A percentile compares a stretch with the other conserved stretches of the same genome.
phyloP scores from a whole-genome alignment of 2,329 filamentous ascomycete species.

The Chrysosporium keratinophilum region DNA sequence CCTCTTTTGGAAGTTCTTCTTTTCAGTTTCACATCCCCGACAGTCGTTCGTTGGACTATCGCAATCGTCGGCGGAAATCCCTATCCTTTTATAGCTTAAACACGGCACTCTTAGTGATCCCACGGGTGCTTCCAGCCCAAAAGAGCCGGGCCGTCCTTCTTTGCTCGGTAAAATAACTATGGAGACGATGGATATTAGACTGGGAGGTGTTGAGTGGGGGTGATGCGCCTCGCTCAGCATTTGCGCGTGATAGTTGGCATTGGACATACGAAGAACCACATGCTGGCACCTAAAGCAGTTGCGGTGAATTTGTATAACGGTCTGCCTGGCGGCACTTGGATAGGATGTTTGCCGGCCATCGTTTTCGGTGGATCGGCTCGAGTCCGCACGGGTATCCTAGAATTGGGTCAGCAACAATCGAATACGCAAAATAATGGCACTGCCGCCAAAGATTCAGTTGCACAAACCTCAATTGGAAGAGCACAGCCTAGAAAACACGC shows the following conservation, averaged over 20 bases:
- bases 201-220: neutral
- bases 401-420: neutral
- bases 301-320: slow-evolving; percentile 75
- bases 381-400: neutral
- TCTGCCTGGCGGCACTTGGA: slow-evolving; percentile 48
- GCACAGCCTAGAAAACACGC: neutral
- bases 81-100: neutral
- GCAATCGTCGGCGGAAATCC: neutral
- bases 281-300: slow-evolving; percentile 80
- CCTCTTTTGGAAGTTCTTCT: neutral
- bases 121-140: slow-evolving; percentile 93
- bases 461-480: slow-evolving; percentile 4
- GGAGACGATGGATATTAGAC: slow-evolving; percentile 18
- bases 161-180: slow-evolving; percentile 89
- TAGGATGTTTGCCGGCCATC: slow-evolving; percentile 30
- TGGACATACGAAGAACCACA: slow-evolving; percentile 93
- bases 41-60: neutral
- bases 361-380: neutral
- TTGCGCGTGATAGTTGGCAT: neutral
- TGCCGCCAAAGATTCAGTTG: neutral
- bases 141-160: slow-evolving; percentile 86
- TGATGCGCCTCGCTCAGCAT: neutral
- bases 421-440: neutral
- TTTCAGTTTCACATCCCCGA: neutral
- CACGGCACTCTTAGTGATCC: slow-evolving; percentile 60